phyloP scores from a whole-genome alignment of 2,329 filamentous ascomycete species.

The Apiospora pterosperma region DNA sequence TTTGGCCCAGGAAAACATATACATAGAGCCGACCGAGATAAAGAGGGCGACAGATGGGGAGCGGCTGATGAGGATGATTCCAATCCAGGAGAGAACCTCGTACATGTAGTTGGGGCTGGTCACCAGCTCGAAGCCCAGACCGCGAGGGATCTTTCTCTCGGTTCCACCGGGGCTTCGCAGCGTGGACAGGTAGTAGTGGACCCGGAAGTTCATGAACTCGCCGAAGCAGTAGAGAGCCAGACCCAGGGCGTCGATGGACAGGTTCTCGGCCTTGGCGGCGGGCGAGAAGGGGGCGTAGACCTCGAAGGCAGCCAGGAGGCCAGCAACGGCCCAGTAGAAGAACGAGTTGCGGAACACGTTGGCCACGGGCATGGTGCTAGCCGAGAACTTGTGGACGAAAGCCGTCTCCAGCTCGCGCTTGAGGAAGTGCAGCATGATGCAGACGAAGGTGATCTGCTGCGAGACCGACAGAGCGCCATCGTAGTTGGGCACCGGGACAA shows the following conservation, averaged over 20 bases:
- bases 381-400: slow-evolving; percentile 92
- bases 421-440: slow-evolving; percentile 80
- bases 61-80: slow-evolving; percentile 74
- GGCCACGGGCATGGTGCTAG: slow-evolving; percentile 83
- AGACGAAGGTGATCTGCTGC: slow-evolving; percentile 70
- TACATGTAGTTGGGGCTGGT: slow-evolving; percentile 99
- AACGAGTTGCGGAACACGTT: slow-evolving; percentile 95
- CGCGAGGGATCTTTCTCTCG: slow-evolving; percentile 82
- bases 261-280: slow-evolving; percentile 51
- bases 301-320: slow-evolving; percentile 77
- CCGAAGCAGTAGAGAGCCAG: slow-evolving; percentile 71
- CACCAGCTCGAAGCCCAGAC: slow-evolving; percentile 80
- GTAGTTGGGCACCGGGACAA: slow-evolving; percentile 35
- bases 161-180: slow-evolving; percentile 77
- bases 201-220: slow-evolving; percentile 75
- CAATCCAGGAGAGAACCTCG: slow-evolving; percentile 82
- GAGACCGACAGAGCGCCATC: slow-evolving; percentile 53
- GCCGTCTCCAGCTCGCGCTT: slow-evolving; percentile 96
- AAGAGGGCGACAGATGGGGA: slow-evolving; percentile 79
- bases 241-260: slow-evolving; percentile 60
- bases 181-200: slow-evolving; percentile 74
- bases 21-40: slow-evolving; percentile 64
- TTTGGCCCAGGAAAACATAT: slow-evolving; percentile 85
- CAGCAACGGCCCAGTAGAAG: slow-evolving; percentile 89
- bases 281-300: slow-evolving; percentile 75